phyloP scores from a whole-genome alignment of 2,329 filamentous ascomycete species.

The Colletotrichum tropicicola region DNA sequence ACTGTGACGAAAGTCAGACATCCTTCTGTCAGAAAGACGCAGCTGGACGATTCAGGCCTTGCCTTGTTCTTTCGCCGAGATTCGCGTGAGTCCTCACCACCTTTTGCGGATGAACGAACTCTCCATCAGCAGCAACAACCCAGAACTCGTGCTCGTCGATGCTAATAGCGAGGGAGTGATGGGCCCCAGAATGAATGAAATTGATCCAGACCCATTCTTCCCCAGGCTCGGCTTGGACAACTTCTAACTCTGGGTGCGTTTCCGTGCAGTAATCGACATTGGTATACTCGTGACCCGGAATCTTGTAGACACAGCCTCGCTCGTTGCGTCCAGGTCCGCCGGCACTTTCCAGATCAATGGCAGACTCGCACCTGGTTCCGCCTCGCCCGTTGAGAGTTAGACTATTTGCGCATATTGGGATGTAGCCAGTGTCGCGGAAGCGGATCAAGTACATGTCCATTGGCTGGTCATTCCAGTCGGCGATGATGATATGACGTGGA shows the following conservation, averaged over 20 bases:
- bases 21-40: neutral
- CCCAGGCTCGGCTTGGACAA: neutral
- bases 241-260: neutral
- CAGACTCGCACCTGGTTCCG: constrained; percentile 5
- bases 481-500: constrained; percentile 3
- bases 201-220: constrained; percentile 18
- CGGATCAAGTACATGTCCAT: constrained; percentile 22
- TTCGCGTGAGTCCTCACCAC: constrained; percentile 13
- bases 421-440: constrained; percentile 18
- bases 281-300: constrained; percentile 6
- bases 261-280: constrained; percentile 9
- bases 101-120: constrained; percentile 60
- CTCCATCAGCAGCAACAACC: constrained; percentile 62
- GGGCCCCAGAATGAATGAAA: constrained; percentile 10
- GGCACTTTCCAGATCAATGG: neutral
- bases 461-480: constrained; percentile 18
- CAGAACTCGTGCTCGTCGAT: constrained; percentile 63
- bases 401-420: constrained; percentile 18
- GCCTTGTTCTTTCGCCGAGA: constrained; percentile 13
- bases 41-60: neutral
- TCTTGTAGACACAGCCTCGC: neutral
- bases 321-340: constrained; percentile 10
- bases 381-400: constrained; percentile 7
- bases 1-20: neutral
- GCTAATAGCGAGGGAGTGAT: constrained; percentile 39